Evolutionary conservation across 768 basidiomycete genomes (phyloP), one percentile per base, ranked within the genome.

Genomic region (Hypsizygus marmoreus): DNA sequence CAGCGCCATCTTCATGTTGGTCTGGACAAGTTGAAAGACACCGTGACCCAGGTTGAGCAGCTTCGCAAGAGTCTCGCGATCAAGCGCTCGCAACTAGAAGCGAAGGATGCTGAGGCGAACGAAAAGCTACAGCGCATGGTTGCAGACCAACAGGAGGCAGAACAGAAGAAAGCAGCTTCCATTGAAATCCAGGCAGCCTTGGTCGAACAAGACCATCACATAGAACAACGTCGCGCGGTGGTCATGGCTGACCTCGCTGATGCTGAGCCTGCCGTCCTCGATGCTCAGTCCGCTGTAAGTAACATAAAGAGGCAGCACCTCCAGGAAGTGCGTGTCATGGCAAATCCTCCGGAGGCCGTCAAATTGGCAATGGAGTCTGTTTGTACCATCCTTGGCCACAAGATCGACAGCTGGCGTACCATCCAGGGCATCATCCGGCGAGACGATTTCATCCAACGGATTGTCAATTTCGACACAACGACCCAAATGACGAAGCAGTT

Each of bases 291-390:
- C 3, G 97, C 97, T n/a, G 97, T 99, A 59, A 91, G 88, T 56
- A 95, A 87, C 63, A 98, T 99, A 75, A 97, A 91, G 69, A 84
- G 84, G 55, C 90, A 93, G 60, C 95, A 98, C 59, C 71, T 99
- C 31, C 90, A 95, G 61, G 97, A 99, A 81, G 97, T 98, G 31
- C 82, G 97, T 57, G 81, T 91, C 8, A 97, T 99, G 95, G 91
- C 93, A 33, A 97, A 97, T 60, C 97, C 97, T 35, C 97, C 97
- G 0, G 97, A 98, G 64, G 88, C 91, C 4, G 95, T 98, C 55
- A 98, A 98, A 66, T 69, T 95, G 34, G 92, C 97, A 12, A 98
- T 98, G 94, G 97, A 98, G 61, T 97, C 95, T 1, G 95, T 97
- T 30, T 98, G 97, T 66, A 94, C 91, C 11, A 77, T 97, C 35